Evolutionary conservation across 2,329 filamentous ascomycete species (phyloP).

Genomic region (Penicillium sp.): DNA sequence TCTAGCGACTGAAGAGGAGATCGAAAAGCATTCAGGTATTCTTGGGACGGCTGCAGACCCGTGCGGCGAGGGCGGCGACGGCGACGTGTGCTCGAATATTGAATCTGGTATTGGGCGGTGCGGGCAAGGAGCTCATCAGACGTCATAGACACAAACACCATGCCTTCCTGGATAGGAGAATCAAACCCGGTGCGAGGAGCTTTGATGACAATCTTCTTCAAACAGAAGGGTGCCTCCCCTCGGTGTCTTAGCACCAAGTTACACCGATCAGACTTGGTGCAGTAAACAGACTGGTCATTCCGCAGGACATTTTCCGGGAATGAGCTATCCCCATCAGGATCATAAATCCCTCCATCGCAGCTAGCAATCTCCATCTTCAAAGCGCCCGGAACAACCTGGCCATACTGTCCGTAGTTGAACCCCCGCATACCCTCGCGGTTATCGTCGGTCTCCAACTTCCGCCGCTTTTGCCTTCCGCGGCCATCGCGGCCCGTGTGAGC

Average conservation of each 20-base stretch:
- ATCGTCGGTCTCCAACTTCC: constrained; percentile 67
- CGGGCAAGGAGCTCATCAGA: constrained; percentile 70
- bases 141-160: constrained; percentile 88
- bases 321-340: constrained; percentile 55
- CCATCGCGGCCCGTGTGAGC: constrained; percentile 27
- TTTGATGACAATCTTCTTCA: constrained; percentile 85
- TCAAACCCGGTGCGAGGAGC: constrained; percentile 79
- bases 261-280: constrained; percentile 81
- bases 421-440: constrained; percentile 47
- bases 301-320: constrained; percentile 77
- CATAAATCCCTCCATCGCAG: constrained; percentile 76
- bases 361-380: constrained; percentile 84
- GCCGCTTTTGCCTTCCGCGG: constrained; percentile 61
- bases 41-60: constrained; percentile 37
- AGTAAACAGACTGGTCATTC: constrained; percentile 82
- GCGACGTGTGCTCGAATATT: constrained; percentile 51
- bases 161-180: constrained; percentile 82
- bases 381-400: constrained; percentile 78
- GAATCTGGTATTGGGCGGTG: constrained; percentile 73
- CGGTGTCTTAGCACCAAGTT: constrained; percentile 83
- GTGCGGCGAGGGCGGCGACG: constrained; percentile 30
- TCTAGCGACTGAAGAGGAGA: constrained; percentile 37
- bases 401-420: constrained; percentile 80
- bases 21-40: constrained; percentile 40
- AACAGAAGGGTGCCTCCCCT: constrained; percentile 73